Conservation (phyloP, 495 filamentous ascomycete species). For the Penicillium bialowiezense region DNA sequence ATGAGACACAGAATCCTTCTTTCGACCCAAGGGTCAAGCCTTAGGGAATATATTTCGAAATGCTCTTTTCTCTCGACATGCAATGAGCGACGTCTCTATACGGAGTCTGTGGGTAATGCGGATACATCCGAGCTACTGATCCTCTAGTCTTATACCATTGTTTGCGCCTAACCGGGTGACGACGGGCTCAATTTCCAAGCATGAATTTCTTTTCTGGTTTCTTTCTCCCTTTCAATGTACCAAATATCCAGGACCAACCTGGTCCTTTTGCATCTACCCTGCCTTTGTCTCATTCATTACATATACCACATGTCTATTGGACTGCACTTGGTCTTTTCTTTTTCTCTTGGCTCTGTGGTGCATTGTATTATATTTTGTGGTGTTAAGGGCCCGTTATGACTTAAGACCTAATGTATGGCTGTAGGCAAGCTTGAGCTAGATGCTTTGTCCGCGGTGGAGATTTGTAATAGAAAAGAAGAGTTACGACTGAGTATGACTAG, state of each 20-base stretch:
- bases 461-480: background rate
- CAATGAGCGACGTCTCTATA: background rate
- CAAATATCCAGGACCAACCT: background rate
- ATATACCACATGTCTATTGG: constrained; percentile 8
- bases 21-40: background rate
- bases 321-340: background rate
- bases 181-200: background rate
- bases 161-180: no score
- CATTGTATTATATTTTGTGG: background rate
- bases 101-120: background rate
- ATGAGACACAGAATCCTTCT: constrained; percentile 18
- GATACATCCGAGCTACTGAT: no score
- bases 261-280: constrained; percentile 2
- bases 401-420: background rate
- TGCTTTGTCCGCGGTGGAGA: no score
- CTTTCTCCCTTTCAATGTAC: constrained; percentile 1
- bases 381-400: background rate
- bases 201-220: background rate
- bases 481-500: no score
- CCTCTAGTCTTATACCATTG: no score
- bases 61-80: no score
- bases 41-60: no score
- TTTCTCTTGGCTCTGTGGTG: background rate
- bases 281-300: background rate
- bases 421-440: background rate